Evolutionary conservation across 345 rosid species (phyloP).

Genomic region (Eucalyptus tenuipes): DNA sequence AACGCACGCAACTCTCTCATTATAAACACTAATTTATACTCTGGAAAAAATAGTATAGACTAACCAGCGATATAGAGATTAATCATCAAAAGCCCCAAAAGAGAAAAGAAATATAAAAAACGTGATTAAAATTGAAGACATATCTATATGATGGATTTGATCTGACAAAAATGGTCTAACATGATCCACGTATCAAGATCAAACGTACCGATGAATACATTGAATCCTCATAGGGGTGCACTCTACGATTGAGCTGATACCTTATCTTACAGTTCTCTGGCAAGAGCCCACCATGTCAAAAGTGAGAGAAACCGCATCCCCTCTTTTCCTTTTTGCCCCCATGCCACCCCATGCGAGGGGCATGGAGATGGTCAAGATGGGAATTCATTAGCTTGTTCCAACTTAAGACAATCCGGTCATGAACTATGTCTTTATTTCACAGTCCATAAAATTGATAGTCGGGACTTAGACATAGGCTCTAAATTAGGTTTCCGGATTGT

Average conservation of each 20-base stretch:
- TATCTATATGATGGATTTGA: neutral
- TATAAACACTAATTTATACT: neutral
- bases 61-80: neutral
- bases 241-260: neutral
- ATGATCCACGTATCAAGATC: rapidly evolving
- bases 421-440: neutral
- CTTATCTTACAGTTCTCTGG: neutral
- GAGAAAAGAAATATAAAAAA: too few relatives aligned
- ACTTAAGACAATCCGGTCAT: neutral
- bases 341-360: neutral
- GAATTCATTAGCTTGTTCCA: neutral
- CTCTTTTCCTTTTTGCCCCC: neutral
- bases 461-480: neutral
- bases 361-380: neutral
- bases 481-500: neutral
- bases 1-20: neutral
- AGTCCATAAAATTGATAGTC: neutral
- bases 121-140: too few relatives aligned
- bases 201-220: neutral
- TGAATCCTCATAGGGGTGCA: neutral
- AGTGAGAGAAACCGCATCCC: neutral
- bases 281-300: neutral
- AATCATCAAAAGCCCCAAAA: too few relatives aligned
- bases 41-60: neutral
- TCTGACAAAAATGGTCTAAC: rapidly evolving